Percentiles rank a stretch among this genome's conserved stretches.
Evolutionary conservation across 1,284 basidiomycete genomes (phyloP).

Genomic region (Boletus mariae): DNA sequence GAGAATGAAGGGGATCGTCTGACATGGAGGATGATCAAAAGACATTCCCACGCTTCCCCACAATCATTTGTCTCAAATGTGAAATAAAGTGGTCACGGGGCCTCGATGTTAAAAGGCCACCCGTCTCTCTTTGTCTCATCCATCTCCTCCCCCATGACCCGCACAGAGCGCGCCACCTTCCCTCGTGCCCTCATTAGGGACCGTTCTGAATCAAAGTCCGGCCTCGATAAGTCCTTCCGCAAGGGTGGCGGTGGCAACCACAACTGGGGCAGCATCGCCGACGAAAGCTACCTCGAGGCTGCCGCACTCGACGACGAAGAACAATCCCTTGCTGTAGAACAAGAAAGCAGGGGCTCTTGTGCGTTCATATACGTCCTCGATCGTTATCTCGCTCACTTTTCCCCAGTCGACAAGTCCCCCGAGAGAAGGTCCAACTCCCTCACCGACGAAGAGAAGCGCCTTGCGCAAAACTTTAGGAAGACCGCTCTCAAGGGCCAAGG

Average conservation of each 20-base stretch:
- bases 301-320: constrained; percentile 52
- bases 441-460: constrained; percentile 64
- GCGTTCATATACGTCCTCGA: constrained; percentile 12
- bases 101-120: constrained; percentile 22
- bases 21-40: not conserved
- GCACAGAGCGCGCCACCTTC: constrained; percentile 69
- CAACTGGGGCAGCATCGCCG: constrained; percentile 76
- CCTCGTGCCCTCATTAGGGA: constrained; percentile 77
- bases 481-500: constrained; percentile 58
- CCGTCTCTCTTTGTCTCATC: not conserved
- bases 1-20: constrained; percentile 11
- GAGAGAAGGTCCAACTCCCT: constrained; percentile 39
- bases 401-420: constrained; percentile 11
- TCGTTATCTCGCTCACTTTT: constrained; percentile 12
- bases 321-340: constrained; percentile 38
- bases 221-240: constrained; percentile 68
- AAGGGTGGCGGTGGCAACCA: constrained; percentile 78
- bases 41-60: constrained; percentile 32
- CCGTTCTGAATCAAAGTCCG: constrained; percentile 73
- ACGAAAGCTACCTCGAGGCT: constrained; percentile 59
- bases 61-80: constrained; percentile 13
- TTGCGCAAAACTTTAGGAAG: constrained; percentile 64
- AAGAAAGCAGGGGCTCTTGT: constrained; percentile 26
- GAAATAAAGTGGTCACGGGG: constrained; percentile 17
- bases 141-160: constrained; percentile 54